Percentiles rank a stretch among this genome's conserved stretches.
phyloP scores from a whole-genome alignment of 1,284 basidiomycete species.

The Marasmius sp. region DNA sequence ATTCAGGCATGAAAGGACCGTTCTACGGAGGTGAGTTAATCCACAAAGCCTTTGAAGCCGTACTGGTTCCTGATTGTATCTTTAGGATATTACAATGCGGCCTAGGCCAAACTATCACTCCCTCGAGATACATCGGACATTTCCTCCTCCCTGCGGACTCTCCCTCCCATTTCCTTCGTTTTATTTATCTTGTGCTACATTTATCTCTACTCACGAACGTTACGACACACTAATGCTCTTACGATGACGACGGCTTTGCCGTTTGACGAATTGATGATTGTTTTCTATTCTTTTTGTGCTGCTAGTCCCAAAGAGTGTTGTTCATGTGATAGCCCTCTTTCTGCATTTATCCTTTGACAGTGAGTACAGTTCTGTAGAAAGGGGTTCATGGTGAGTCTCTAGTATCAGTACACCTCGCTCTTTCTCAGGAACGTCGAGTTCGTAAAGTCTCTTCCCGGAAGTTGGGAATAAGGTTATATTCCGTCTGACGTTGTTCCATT shows the following conservation, averaged over 20 bases:
- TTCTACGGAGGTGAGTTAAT: constrained; percentile 54
- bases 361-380: neutral
- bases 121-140: constrained; percentile 19
- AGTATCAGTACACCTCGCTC: neutral
- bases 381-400: neutral
- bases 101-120: constrained; percentile 27
- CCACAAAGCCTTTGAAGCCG: constrained; percentile 6
- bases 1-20: constrained; percentile 62
- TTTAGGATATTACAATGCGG: constrained; percentile 43
- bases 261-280: constrained; percentile 2
- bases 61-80: constrained; percentile 20
- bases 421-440: too few species aligned
- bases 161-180: constrained; percentile 20
- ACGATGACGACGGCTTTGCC: constrained; percentile 9
- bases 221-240: constrained; percentile 23
- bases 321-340: constrained; percentile 3
- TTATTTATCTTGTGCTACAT: constrained; percentile 19
- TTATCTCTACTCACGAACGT: constrained; percentile 20
- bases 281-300: neutral
- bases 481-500: neutral
- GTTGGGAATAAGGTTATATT: neutral
- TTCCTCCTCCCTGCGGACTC: constrained; percentile 22
- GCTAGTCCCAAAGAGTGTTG: neutral
- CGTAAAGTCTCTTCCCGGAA: neutral
- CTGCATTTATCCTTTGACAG: neutral